Evolutionary conservation across 768 basidiomycete genomes (phyloP), one percentile per base, ranked within the genome.

Genomic region (Cystobasidium ongulense): DNA sequence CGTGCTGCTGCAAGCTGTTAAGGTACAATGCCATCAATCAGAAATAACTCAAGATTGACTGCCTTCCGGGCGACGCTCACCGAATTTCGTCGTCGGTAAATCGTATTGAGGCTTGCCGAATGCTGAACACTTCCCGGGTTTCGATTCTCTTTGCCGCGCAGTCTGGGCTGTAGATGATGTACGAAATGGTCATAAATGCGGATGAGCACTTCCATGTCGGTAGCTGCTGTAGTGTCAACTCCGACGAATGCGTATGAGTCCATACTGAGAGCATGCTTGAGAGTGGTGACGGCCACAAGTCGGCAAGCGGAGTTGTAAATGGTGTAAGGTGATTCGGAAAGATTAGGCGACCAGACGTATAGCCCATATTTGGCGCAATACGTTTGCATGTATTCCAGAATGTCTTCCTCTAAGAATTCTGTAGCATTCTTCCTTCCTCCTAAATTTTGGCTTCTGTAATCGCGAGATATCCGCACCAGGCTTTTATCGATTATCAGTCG

Each of bases 151-250:
- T 29, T 54, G 53, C 29, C n/a, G n/a, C 53, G 53, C 53, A 54
- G 53, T 11, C 53, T 8, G 10, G 53, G 53, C 29, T 54, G 53
- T n/a, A 54, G 53, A 23, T 54, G 53, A 54, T 54, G 53, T 7
- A 54, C 29, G 53, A 54, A 54, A 54, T 54, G 53, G n/a, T 54
- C 53, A 29, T 54, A 54, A n/a, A 54, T 54, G 8, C 53, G 53
- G 53, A 54, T 54, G 53, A 54, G 53, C n/a, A 54, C n/a, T 23
- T 54, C 53, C 53, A 54, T 54, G 53, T 54, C 53, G 29, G 53
- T 23, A 7, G 29, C 53, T 54, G 53, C 53, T 7, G 53, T 54
- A 54, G 53, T 54, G 29, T 54, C 53, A 7, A 54, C 53, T 54
- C 53, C 53, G n/a, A n/a, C n/a, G n/a, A 54, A 54, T 54, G 53